phyloP scores from a whole-genome alignment of 108 stramenopile species.

The Conticribra weissflogii region DNA sequence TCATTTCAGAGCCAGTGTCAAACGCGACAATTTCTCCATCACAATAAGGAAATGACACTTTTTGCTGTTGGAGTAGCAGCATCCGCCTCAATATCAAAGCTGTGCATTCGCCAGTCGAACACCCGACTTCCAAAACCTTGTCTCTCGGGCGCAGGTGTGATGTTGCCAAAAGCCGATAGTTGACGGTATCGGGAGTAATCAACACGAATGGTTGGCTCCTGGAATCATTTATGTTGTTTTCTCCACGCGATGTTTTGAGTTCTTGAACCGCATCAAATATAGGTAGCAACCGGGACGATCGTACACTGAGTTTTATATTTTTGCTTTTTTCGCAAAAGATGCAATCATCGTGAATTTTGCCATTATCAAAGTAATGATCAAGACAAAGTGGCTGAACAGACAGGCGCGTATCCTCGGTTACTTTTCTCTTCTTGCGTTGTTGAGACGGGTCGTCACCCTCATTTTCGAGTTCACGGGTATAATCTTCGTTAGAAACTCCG shows the following conservation, averaged over 20 bases:
- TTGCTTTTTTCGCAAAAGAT: background rate
- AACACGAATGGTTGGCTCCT: constrained; percentile 22
- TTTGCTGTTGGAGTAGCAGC: constrained; percentile 27
- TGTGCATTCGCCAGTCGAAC: constrained; percentile 77
- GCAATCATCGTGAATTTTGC: background rate
- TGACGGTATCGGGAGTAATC: constrained; percentile 61
- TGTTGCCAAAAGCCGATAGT: constrained; percentile 66
- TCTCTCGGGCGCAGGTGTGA: constrained; percentile 57
- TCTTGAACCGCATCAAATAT: constrained; percentile 27
- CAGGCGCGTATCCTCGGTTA: constrained; percentile 15
- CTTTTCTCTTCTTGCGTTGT: constrained; percentile 24
- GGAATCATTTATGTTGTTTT: background rate
- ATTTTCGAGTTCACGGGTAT: background rate
- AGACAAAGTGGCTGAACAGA: constrained; percentile 29
- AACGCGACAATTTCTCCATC: constrained; percentile 60
- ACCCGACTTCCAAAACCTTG: constrained; percentile 81
- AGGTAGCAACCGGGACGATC: constrained; percentile 18
- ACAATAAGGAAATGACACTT: background rate
- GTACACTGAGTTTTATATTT: background rate
- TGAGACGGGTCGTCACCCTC: background rate
- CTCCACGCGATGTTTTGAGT: background rate
- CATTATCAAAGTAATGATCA: background rate
- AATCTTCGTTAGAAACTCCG: constrained; percentile 1
- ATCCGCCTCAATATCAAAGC: constrained; percentile 37
- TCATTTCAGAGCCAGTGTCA: constrained; percentile 76